phyloP scores from a whole-genome alignment of 2,329 filamentous ascomycete genomes.

The Fusarium begoniae region DNA sequence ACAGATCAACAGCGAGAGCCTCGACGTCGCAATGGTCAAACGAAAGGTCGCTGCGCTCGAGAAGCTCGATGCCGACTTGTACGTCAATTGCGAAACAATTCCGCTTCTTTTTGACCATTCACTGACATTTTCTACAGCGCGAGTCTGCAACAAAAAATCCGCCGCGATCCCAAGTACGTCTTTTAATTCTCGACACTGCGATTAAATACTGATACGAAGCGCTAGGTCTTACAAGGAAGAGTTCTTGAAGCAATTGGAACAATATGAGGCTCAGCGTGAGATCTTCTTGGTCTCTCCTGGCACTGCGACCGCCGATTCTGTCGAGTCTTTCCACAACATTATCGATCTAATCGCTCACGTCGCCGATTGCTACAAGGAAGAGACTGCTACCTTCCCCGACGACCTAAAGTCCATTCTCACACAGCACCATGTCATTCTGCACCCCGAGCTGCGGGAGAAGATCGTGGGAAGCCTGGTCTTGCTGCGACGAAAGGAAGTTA shows the following conservation, averaged over 20 bases:
- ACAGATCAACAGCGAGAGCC: background rate
- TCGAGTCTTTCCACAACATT: constrained; percentile 87
- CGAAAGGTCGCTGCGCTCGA: constrained; percentile 91
- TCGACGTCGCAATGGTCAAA: constrained; percentile 71
- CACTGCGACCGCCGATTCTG: constrained; percentile 78
- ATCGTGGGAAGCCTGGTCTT: constrained; percentile 90
- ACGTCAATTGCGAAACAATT: constrained; percentile 41
- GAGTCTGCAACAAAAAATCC: constrained; percentile 91
- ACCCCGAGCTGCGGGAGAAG: constrained; percentile 90
- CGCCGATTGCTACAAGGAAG: constrained; percentile 88
- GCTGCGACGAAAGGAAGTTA: constrained; percentile 87
- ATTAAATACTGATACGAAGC: constrained; percentile 16
- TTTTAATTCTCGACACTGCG: background rate
- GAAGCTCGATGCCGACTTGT: constrained; percentile 93
- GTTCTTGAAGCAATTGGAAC: constrained; percentile 86
- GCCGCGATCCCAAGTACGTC: constrained; percentile 79
- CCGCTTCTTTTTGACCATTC: background rate
- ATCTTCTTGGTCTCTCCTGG: constrained; percentile 88
- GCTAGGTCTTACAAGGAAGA: constrained; percentile 86
- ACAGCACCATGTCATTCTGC: constrained; percentile 82
- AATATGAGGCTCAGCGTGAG: constrained; percentile 90
- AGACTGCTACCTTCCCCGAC: constrained; percentile 79
- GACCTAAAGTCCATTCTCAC: constrained; percentile 84
- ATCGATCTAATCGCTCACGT: constrained; percentile 95
- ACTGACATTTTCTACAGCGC: constrained; percentile 62